Evolutionary conservation across 768 basidiomycete species (phyloP).

Genomic region (Termitomyces sp.): DNA sequence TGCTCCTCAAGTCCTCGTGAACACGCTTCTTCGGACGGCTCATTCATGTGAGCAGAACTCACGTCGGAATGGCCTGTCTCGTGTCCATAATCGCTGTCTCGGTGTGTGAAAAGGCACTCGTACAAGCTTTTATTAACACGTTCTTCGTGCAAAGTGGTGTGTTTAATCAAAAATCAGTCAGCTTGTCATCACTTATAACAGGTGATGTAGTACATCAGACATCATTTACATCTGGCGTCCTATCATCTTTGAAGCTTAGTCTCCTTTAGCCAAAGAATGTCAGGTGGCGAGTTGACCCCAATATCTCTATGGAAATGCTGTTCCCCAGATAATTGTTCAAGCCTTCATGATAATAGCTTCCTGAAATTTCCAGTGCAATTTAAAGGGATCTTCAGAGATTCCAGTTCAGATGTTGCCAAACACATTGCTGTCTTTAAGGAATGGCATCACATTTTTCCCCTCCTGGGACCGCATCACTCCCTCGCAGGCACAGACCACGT

Average conservation of each 20-base stretch:
- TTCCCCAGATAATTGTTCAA: neutral
- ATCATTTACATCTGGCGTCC: conserved; percentile 4
- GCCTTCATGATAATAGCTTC: too few species aligned
- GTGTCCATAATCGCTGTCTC: conserved; percentile 23
- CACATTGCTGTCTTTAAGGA: neutral
- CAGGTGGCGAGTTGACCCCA: conserved; percentile 22
- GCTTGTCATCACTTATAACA: conserved; percentile 6
- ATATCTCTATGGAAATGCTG: neutral
- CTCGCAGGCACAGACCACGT: neutral
- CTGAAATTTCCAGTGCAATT: neutral
- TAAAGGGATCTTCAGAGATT: neutral
- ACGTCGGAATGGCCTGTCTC: conserved; percentile 23
- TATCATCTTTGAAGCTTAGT: neutral
- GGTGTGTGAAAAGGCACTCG: conserved; percentile 23
- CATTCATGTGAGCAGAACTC: conserved; percentile 4
- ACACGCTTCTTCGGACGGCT: conserved; percentile 1
- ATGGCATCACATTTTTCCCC: neutral
- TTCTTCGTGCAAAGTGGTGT: conserved; percentile 22
- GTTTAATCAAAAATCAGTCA: neutral
- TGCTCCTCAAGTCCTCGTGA: neutral
- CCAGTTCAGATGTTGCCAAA: neutral
- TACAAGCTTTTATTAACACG: conserved; percentile 20
- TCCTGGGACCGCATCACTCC: neutral
- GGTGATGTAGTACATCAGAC: conserved; percentile 22
- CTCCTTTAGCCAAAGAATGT: conserved; percentile 17